These are phyloP conservation scores for Alnus rubra DNA, from an alignment of 306 rosid genomes.

Conservation along the genomic window DNA sequence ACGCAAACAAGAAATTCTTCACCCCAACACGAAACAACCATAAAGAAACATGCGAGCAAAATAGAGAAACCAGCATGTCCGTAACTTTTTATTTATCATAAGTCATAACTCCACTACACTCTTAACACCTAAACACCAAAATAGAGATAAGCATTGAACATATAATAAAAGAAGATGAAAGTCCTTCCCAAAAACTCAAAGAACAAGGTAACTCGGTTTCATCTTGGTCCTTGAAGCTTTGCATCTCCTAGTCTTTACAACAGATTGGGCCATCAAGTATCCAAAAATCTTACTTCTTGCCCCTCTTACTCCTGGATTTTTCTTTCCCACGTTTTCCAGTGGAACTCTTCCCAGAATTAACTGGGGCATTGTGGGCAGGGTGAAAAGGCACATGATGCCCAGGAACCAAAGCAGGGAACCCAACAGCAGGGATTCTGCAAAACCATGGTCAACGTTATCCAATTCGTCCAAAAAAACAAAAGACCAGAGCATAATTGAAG, in stretches of 20 bases:
- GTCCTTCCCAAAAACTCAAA: constrained; percentile 3
- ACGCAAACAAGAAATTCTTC: neutral
- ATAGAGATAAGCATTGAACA: neutral
- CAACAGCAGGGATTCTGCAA: constrained; percentile 99
- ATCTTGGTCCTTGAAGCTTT: constrained; percentile 72
- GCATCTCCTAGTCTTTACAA: constrained; percentile 64
- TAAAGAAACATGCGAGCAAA: neutral
- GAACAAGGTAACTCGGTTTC: constrained; percentile 38
- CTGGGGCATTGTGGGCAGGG: constrained; percentile 44
- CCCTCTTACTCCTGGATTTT: constrained; percentile 54
- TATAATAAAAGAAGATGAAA: neutral
- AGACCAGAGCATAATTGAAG: neutral
- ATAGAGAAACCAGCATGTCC: neutral
- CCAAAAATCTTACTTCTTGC: constrained; percentile 41
- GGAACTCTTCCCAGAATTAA: constrained; percentile 36
- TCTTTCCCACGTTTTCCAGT: constrained; percentile 39
- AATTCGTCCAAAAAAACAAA: neutral
- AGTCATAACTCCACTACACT: neutral
- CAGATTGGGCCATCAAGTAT: constrained; percentile 32
- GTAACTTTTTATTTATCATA: too few species aligned
- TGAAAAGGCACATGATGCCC: constrained; percentile 75
- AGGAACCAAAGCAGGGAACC: constrained; percentile 98
- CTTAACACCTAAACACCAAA: neutral
- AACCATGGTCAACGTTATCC: constrained; percentile 21
- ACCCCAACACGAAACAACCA: neutral